Conservation (phyloP, 176 grass and related monocot species). For the Secale cereale region DNA sequence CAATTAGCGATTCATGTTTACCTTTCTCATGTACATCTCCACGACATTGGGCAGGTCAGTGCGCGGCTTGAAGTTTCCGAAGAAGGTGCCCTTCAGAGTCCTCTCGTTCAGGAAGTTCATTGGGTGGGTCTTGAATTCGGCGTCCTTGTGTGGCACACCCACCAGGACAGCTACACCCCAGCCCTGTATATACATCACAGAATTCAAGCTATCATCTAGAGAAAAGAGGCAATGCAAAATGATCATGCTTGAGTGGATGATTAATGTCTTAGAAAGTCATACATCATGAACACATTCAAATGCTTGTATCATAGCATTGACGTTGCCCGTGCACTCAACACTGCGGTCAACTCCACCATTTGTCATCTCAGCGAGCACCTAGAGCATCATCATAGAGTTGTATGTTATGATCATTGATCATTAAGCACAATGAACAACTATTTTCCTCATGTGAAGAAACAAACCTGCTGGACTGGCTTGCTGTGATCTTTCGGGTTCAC, state of each 20-base stretch:
- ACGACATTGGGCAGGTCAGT: slow-evolving; percentile 76
- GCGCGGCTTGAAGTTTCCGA: slow-evolving; percentile 82
- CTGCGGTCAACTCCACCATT: slow-evolving; percentile 82
- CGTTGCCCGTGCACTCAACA: slow-evolving; percentile 81
- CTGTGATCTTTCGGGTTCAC: slow-evolving; percentile 73
- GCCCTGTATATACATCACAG: slow-evolving; percentile 36
- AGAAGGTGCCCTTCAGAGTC: slow-evolving; percentile 96
- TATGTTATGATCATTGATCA: slow-evolving; percentile 1
- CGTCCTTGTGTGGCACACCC: slow-evolving; percentile 79
- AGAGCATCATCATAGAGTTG: background rate
- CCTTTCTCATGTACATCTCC: slow-evolving; percentile 77
- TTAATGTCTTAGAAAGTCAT: background rate
- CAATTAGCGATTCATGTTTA: background rate
- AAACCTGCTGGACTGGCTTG: slow-evolving; percentile 79
- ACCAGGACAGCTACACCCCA: slow-evolving; percentile 89
- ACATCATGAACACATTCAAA: slow-evolving; percentile 96
- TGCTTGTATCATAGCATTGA: slow-evolving; percentile 78
- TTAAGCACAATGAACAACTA: background rate
- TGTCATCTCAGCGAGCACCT: slow-evolving; percentile 91
- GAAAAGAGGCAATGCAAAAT: background rate
- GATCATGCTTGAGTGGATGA: background rate
- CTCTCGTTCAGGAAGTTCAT: slow-evolving; percentile 85
- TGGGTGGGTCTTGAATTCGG: slow-evolving; percentile 77
- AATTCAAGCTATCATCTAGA: background rate
- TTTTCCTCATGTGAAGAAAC: background rate